Evolutionary conservation across 192 early-diverging fungal genomes (phyloP), one percentile per base, ranked within the genome.

Genomic region (Cladochytrium replicatum): DNA sequence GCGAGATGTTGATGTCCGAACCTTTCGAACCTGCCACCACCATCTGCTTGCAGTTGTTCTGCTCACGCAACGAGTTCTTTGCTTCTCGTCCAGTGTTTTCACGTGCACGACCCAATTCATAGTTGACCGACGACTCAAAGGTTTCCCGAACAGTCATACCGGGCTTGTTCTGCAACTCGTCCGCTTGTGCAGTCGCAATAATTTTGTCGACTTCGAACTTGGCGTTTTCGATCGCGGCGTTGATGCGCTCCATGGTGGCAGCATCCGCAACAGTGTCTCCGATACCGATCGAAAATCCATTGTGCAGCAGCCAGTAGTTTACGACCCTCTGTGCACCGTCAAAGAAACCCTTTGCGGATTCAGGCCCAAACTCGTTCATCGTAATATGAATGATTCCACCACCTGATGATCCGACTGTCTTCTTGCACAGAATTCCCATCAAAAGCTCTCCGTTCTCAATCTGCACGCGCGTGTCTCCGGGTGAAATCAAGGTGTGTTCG

Each of bases 111-210:
- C 92, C 91, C 48, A 96, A 66, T 32, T 84, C 80, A n/a, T 68
- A 55, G 62, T 93, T 93, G 56, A 95, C 86, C 27, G 74, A 61
- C n/a, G 72, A 61, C 66, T 99, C 95, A 59, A 96, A 95, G 1
- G 85, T 84, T 67, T 90, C 88, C 37, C 86, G 78, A 45, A 95
- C 71, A 4, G 87, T 91, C 87, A 95, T 90, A 61, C 93, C 93
- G 27, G 92, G 89, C 62, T 77, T 65, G 44, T 75, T 64, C 57
- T 93, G 83, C 21, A 95, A 76, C 57, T 82, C 75, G 67, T 90
- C 84, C 25, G 75, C 67, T 50, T 93, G 89, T 0, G 95, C 95
- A 17, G 69, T 71, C 9, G 74, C 59, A 56, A 98, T 91, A 46
- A 85, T 74, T 30, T 82, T 74, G 37, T 78, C 74, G 30, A 95